phyloP scores from a whole-genome alignment of 441 rosid species.

The Adansonia madagascariensis region DNA sequence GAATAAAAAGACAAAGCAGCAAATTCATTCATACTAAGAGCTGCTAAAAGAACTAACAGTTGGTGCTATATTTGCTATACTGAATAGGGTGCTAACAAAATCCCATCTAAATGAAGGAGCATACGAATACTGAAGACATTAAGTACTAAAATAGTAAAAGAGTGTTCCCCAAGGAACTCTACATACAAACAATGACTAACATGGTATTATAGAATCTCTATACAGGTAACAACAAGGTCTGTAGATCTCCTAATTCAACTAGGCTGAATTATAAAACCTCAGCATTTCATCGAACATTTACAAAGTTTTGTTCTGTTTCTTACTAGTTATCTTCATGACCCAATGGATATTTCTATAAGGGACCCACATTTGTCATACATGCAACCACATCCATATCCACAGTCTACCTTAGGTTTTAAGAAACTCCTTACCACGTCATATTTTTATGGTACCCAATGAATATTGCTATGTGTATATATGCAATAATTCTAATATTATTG shows the following conservation, averaged over 20 bases:
- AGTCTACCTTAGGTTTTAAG: neutral
- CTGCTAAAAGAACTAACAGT: neutral
- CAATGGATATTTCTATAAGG: neutral
- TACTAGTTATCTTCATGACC: neutral
- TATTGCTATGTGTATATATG: neutral
- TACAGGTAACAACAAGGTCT: neutral
- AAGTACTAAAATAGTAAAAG: neutral
- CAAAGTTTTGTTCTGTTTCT: neutral
- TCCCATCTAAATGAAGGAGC: constrained; percentile 4
- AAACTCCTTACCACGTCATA: neutral
- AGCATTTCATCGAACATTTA: neutral
- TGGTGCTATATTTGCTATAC: neutral
- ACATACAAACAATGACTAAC: neutral
- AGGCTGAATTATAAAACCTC: neutral
- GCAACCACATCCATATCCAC: constrained; percentile 13
- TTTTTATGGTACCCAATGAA: neutral
- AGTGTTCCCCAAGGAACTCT: neutral
- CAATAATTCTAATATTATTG: neutral
- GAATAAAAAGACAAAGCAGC: neutral
- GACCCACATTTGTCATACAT: neutral
- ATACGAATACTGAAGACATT: neutral
- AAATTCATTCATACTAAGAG: neutral
- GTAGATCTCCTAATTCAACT: constrained; percentile 7
- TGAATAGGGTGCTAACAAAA: constrained; percentile 7
- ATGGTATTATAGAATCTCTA: neutral